Evolutionary conservation across 164 flowering plant species (phyloP), one percentile per base, ranked within the genome.

Genomic region (Aristolochia fimbriata): DNA sequence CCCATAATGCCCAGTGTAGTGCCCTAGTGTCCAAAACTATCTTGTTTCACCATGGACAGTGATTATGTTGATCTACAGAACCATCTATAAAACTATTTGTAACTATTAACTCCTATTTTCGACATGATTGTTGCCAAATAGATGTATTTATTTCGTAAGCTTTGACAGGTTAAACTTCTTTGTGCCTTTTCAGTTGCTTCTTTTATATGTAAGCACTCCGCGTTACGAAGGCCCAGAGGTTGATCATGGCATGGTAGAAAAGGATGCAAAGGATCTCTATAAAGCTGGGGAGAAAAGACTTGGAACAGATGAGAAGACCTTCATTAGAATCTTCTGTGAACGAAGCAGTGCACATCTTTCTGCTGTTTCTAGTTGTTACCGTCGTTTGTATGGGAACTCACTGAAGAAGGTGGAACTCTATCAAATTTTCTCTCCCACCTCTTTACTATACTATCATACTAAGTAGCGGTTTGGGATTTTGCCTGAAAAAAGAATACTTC

Each of bases 201-300:
- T 91, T 52, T 83, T 83, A 45, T 81, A 75, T 60, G 54, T 83
- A n/a, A 69, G 56, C 17, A 72, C 55, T 20, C 54, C 70, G 37
- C 80, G 94, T 1, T 82, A 88, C 59, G 94, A 88, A 81, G 94
- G 97, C 47, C 80, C 72, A 15, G 91, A 91, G 68, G 52, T 76
- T 60, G 96, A 91, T 69, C 64, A 64, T 47, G 48, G 19, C 30
- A 49, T 75, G 68, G 84, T 66, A 25, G 87, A 84, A 61, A 65
- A 64, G 21, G 94, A 91, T 81, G 91, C 87, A 24, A 82, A 76
- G 61, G 65, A 74, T 58, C 80, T 91, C 24, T 77, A 15, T 49
- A 82, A 77, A 69, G 87, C 91, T 51, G 90, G 89, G 60, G 90
- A 91, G 68, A 85, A 73, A 78, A 78, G 49, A 69, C 19, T 78